These are phyloP conservation scores for Saururus chinensis DNA, from an alignment of 164 flowering plant species.

Conservation along the genomic window DNA sequence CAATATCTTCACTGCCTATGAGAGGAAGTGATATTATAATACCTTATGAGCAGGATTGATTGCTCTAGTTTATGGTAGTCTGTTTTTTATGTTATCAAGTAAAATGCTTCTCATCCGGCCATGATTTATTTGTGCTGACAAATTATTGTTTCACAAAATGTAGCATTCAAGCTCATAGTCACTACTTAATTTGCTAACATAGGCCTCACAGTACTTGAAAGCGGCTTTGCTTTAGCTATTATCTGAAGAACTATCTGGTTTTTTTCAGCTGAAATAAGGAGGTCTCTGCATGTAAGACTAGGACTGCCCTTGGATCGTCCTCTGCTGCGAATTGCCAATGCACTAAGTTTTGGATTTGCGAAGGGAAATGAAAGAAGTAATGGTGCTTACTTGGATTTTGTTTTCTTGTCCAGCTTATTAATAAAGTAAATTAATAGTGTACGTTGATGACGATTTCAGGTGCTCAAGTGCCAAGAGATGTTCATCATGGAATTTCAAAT, in stretches of 20 bases:
- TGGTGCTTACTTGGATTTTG: slow-evolving; percentile 2
- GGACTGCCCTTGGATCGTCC: slow-evolving; percentile 92
- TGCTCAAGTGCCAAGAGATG: slow-evolving; percentile 65
- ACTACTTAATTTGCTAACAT: too few relatives aligned
- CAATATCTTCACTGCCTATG: not conserved
- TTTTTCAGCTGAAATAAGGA: slow-evolving; percentile 70
- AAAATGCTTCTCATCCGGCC: too few relatives aligned
- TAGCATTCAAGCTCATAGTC: not conserved
- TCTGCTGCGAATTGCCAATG: slow-evolving; percentile 68
- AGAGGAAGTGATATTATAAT: not conserved
- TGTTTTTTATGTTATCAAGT: too few relatives aligned
- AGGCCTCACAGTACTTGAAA: not conserved
- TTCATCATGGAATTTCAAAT: slow-evolving; percentile 64
- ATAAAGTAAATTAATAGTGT: not conserved
- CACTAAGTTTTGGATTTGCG: slow-evolving; percentile 35
- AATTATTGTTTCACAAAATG: too few relatives aligned
- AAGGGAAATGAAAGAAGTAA: slow-evolving; percentile 22
- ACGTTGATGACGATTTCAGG: slow-evolving; percentile 27
- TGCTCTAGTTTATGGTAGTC: too few relatives aligned
- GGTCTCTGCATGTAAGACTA: slow-evolving; percentile 60
- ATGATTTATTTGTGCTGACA: too few relatives aligned
- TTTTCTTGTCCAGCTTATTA: too few relatives aligned
- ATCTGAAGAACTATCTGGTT: not conserved
- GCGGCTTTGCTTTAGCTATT: not conserved
- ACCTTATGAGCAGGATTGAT: not conserved